phyloP scores from a whole-genome alignment of 441 rosid genomes.

The Omphalea diandra region DNA sequence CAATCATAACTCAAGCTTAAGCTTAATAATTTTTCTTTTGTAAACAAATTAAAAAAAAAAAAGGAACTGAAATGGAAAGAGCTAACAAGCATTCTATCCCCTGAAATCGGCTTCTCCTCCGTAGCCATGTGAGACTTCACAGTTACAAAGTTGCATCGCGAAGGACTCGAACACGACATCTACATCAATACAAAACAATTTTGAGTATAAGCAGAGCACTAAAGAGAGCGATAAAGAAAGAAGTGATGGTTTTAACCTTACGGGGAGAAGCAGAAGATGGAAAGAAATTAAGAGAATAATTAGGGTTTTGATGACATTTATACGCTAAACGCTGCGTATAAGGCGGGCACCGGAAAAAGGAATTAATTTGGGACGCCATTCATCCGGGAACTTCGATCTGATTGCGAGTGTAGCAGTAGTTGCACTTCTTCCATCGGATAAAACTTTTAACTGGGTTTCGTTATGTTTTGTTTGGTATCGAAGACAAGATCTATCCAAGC shows the following conservation, averaged over 20 bases:
- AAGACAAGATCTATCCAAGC: neutral
- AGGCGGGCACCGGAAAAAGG: conserved; percentile 41
- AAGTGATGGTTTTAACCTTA: conserved; percentile 28
- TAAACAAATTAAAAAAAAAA: neutral
- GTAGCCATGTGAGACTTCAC: conserved; percentile 57
- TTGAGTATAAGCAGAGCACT: neutral
- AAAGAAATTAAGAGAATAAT: conserved; percentile 19
- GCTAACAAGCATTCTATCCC: conserved; percentile 73
- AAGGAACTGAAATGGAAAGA: conserved; percentile 7
- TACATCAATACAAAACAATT: neutral
- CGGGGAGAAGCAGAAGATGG: conserved; percentile 23
- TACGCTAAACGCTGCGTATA: conserved; percentile 47
- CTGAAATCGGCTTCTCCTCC: conserved; percentile 52
- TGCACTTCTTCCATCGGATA: neutral
- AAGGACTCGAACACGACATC: conserved; percentile 34
- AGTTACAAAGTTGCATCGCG: conserved; percentile 33
- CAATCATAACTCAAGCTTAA: neutral
- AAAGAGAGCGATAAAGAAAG: neutral
- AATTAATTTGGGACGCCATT: conserved; percentile 45
- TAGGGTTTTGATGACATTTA: conserved; percentile 38
- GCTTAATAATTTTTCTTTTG: too few species aligned
- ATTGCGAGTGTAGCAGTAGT: too few species aligned
- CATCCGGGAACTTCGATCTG: conserved; percentile 20
- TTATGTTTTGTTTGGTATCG: neutral
- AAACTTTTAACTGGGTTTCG: too few species aligned